Percentiles rank a stretch among this genome's conserved stretches.
Evolutionary conservation across 129 eudicot species (phyloP).

Genomic region (carrot (Daucus carota)): DNA sequence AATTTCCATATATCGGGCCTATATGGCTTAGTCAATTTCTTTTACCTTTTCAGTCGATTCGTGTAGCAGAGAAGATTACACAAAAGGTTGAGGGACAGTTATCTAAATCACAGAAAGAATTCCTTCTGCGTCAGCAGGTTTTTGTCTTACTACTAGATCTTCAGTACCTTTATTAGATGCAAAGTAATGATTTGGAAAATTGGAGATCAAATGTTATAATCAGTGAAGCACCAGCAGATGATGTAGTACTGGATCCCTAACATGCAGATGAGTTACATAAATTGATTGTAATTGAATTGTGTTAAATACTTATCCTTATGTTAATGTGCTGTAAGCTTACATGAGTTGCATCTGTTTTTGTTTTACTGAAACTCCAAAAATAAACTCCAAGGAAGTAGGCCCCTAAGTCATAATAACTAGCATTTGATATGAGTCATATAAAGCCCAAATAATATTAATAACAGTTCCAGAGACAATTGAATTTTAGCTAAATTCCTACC

Average conservation of each 20-base stretch:
- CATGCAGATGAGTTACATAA: not conserved
- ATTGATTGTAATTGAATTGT: not conserved
- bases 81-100: conserved; percentile 98
- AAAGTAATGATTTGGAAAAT: not conserved
- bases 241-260: not conserved
- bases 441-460: not conserved
- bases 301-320: not conserved
- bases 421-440: not conserved
- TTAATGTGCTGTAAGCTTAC: not conserved
- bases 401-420: not conserved
- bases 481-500: not conserved
- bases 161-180: not conserved
- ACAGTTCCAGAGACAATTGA: not conserved
- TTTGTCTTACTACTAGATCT: conserved; percentile 13
- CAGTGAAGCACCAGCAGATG: not conserved
- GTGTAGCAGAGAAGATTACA: conserved; percentile 99
- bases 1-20: not conserved
- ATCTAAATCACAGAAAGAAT: conserved; percentile 96
- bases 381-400: not conserved
- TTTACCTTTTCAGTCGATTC: conserved; percentile 60
- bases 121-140: conserved; percentile 97
- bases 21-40: conserved; percentile 13
- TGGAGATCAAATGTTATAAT: not conserved
- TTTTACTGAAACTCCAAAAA: not conserved
- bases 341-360: not conserved